phyloP scores from a whole-genome alignment of 306 rosid genomes.

The Senna siamea region DNA sequence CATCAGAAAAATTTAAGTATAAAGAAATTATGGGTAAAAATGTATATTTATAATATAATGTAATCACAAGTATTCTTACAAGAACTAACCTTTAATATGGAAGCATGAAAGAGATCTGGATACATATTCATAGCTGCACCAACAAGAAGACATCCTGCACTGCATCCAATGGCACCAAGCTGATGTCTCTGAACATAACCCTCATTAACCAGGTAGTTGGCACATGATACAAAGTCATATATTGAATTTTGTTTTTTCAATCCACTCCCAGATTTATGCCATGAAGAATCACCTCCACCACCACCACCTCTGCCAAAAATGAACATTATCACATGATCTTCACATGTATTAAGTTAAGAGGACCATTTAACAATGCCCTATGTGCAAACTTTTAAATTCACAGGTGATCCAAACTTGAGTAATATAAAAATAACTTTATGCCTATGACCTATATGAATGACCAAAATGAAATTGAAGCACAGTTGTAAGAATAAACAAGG shows the following conservation, averaged over 20 bases:
- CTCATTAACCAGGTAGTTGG: constrained; percentile 66
- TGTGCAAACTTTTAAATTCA: constrained; percentile 22
- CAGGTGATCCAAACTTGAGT: constrained; percentile 7
- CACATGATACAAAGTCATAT: constrained; percentile 77
- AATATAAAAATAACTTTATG: constrained; percentile 22
- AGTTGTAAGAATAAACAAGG: not conserved
- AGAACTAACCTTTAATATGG: constrained; percentile 73
- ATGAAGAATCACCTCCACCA: constrained; percentile 64
- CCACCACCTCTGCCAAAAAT: constrained; percentile 73
- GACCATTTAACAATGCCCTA: not conserved
- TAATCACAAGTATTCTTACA: not conserved
- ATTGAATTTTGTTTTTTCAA: constrained; percentile 73
- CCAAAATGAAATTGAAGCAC: constrained; percentile 13
- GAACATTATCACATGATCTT: constrained; percentile 29
- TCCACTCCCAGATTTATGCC: constrained; percentile 85
- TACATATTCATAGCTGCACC: constrained; percentile 79
- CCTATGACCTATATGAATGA: not conserved
- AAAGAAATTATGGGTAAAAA: constrained; percentile 2
- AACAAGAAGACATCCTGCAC: constrained; percentile 89
- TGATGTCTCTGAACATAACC: constrained; percentile 63
- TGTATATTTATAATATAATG: not conserved
- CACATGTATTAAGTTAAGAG: constrained; percentile 9
- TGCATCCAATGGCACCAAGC: constrained; percentile 76
- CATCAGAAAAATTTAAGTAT: constrained; percentile 31
- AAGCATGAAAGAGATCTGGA: constrained; percentile 78